Percentiles rank a stretch among this genome's conserved stretches.
These are phyloP conservation scores for Persicaria tinctoria DNA, from an alignment of 148 eudicot species.

Conservation along the genomic window DNA sequence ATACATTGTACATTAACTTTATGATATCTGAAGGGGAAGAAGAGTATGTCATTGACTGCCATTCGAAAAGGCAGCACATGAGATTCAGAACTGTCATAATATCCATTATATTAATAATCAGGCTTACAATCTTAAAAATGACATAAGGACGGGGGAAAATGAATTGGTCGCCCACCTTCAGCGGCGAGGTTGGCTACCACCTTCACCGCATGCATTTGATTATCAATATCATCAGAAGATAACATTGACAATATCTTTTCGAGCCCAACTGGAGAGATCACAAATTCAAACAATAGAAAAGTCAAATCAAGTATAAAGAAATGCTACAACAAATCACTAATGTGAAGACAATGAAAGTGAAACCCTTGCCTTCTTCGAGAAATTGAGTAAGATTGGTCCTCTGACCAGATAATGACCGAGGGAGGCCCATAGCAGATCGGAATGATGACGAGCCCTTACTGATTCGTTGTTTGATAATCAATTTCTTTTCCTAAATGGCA, in stretches of 20 bases:
- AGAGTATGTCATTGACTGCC: not conserved
- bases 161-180: conserved; percentile 51
- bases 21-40: not conserved
- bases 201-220: conserved; percentile 85
- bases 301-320: not conserved
- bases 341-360: not conserved
- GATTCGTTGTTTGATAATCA: conserved; percentile 39
- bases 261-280: conserved; percentile 61
- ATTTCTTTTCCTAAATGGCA: conserved; percentile 54
- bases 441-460: conserved; percentile 42
- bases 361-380: conserved; percentile 77
- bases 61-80: not conserved
- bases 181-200: conserved; percentile 97
- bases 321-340: not conserved
- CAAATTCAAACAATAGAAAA: conserved; percentile 16
- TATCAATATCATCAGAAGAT: conserved; percentile 67
- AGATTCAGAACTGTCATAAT: not conserved
- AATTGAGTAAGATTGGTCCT: conserved; percentile 68
- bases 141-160: not conserved
- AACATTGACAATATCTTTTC: conserved; percentile 66
- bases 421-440: conserved; percentile 39
- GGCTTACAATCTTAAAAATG: not conserved
- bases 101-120: not conserved
- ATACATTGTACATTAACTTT: too few species aligned
- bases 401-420: conserved; percentile 51